These are phyloP conservation scores for Diospyros lotus DNA, from an alignment of 148 eudicot genomes.

Conservation along the genomic window DNA sequence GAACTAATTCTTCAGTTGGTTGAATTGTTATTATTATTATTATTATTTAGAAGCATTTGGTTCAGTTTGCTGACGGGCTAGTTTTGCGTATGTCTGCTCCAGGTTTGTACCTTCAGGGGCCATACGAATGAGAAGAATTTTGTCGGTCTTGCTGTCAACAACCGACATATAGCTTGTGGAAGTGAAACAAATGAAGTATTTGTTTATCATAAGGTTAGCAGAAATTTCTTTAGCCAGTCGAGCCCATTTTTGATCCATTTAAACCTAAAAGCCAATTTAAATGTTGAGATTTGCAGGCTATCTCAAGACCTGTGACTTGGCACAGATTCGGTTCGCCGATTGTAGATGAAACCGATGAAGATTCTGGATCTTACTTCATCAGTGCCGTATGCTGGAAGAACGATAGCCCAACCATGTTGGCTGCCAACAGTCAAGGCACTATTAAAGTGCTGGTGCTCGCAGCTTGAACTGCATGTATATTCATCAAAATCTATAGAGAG, in stretches of 20 bases:
- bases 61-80: not conserved
- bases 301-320: slow-evolving; percentile 59
- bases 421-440: slow-evolving; percentile 85
- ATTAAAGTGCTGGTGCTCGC: slow-evolving; percentile 76
- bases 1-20: not conserved
- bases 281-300: slow-evolving; percentile 40
- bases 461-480: slow-evolving; percentile 22
- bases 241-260: slow-evolving; percentile 5
- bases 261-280: not conserved
- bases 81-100: slow-evolving; percentile 8
- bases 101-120: slow-evolving; percentile 73
- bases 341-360: slow-evolving; percentile 40
- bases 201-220: slow-evolving; percentile 79
- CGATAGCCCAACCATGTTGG: slow-evolving; percentile 69
- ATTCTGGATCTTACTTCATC: slow-evolving; percentile 60
- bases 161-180: slow-evolving; percentile 77
- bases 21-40: not conserved
- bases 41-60: not conserved
- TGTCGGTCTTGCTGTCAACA: slow-evolving; percentile 72
- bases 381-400: slow-evolving; percentile 91
- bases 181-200: slow-evolving; percentile 88
- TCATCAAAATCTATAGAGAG: too few relatives aligned
- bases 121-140: slow-evolving; percentile 84
- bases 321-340: slow-evolving; percentile 55
- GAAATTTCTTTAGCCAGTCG: not conserved